Evolutionary conservation across 23 red algal species (phyloP).

Genomic region (Chondrus crispus): DNA sequence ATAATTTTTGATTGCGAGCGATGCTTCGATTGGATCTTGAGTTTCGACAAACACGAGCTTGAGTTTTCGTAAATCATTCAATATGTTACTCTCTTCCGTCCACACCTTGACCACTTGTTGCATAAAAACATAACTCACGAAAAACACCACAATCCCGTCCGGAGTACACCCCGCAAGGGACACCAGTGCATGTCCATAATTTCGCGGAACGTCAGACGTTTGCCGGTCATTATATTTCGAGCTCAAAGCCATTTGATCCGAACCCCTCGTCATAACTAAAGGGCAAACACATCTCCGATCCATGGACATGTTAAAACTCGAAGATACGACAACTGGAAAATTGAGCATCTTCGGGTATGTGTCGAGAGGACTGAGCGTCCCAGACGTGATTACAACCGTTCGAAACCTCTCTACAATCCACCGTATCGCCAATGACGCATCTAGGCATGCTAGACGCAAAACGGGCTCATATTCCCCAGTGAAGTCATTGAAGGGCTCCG

Average conservation of each 20-base stretch:
- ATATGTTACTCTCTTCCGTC: conserved; percentile 72
- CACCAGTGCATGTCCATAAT: conserved; percentile 87
- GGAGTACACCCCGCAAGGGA: conserved; percentile 78
- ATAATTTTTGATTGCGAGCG: conserved; percentile 89
- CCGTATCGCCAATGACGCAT: conserved; percentile 87
- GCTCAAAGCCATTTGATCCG: conserved; percentile 88
- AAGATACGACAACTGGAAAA: conserved; percentile 78
- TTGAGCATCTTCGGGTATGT: conserved; percentile 89
- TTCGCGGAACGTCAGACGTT: conserved; percentile 77
- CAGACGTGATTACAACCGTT: conserved; percentile 91
- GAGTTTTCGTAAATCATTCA: conserved; percentile 69
- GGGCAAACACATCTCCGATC: conserved; percentile 88
- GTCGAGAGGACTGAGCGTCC: conserved; percentile 89
- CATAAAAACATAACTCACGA: conserved; percentile 96
- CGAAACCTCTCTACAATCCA: conserved; percentile 85
- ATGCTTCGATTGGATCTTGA: conserved; percentile 86
- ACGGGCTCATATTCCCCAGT: conserved; percentile 83
- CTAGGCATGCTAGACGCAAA: conserved; percentile 85
- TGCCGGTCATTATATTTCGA: conserved; percentile 85
- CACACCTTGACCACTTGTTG: conserved; percentile 83
- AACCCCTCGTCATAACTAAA: conserved; percentile 83
- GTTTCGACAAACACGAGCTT: conserved; percentile 99
- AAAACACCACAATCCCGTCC: conserved; percentile 96
- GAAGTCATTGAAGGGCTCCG: conserved; percentile 93
- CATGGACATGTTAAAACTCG: conserved; percentile 85